Evolutionary conservation across 1,284 basidiomycete genomes (phyloP).

Genomic region (Ceratobasidium theobromae): DNA sequence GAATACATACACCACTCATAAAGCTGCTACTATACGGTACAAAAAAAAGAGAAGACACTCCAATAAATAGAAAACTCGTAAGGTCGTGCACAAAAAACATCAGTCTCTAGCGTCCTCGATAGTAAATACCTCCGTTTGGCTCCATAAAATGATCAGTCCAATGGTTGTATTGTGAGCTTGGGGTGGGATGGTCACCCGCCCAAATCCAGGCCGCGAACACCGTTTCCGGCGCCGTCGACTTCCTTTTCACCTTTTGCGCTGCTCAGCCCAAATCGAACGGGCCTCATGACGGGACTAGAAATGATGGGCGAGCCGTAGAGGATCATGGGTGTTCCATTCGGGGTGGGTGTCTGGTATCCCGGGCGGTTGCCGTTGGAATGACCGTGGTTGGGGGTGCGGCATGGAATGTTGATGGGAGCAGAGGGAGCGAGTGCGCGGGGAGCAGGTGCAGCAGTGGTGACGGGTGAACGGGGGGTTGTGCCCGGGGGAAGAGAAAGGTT

Average conservation of each 20-base stretch:
- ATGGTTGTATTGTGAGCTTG: no score
- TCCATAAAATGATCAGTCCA: no score
- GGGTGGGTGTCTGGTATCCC: constrained; percentile 12
- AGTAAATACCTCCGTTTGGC: no score
- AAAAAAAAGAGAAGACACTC: no score
- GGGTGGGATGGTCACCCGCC: neutral
- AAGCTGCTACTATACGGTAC: no score
- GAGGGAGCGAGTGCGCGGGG: constrained; percentile 6
- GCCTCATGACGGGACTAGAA: constrained; percentile 22
- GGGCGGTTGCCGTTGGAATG: constrained; percentile 11
- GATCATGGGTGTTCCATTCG: constrained; percentile 5
- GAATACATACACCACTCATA: neutral
- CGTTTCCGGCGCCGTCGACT: constrained; percentile 34
- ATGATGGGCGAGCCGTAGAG: constrained; percentile 16
- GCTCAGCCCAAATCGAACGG: constrained; percentile 9
- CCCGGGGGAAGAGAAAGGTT: constrained; percentile 17
- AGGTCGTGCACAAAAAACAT: no score
- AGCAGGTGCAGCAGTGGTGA: constrained; percentile 29
- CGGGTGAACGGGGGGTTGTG: constrained; percentile 33
- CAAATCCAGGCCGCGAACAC: constrained; percentile 31
- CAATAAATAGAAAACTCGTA: no score
- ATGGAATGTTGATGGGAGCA: constrained; percentile 5
- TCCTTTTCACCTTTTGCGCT: constrained; percentile 31
- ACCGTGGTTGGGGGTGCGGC: constrained; percentile 30
- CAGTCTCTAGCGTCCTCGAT: no score